Percentiles rank a stretch among this genome's conserved stretches.
Evolutionary conservation across 1,284 basidiomycete species (phyloP).

Genomic region (Sporisorium reilianum): DNA sequence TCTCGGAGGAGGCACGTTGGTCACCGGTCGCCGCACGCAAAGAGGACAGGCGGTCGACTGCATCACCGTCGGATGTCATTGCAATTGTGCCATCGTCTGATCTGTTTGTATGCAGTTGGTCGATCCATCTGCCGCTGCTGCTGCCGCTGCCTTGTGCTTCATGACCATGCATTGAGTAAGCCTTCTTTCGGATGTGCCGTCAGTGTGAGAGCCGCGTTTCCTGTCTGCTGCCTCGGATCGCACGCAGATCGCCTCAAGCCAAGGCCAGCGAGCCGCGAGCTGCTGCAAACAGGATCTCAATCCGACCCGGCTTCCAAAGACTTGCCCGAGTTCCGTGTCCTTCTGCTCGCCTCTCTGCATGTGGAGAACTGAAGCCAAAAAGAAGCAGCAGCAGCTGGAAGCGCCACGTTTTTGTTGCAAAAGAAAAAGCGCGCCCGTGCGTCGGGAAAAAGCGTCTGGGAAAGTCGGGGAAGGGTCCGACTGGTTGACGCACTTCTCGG

Average conservation of each 20-base stretch:
- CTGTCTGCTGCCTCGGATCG: neutral
- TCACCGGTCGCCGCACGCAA: no score
- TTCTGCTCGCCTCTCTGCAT: neutral
- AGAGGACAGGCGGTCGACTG: neutral
- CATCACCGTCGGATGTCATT: neutral
- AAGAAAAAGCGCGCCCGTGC: conserved; percentile 9
- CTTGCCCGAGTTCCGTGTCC: neutral
- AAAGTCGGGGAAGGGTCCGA: conserved; percentile 3
- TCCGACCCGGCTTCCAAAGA: neutral
- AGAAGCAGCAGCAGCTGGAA: neutral
- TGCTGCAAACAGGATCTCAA: neutral
- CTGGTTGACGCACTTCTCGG: no score
- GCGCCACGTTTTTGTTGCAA: neutral
- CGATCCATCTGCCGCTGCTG: neutral
- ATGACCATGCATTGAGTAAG: neutral
- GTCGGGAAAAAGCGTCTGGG: conserved; percentile 13
- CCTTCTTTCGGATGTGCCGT: neutral
- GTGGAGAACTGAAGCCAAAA: neutral
- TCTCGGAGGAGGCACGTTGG: no score
- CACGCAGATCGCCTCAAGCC: neutral
- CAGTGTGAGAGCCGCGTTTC: neutral
- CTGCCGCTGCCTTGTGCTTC: neutral
- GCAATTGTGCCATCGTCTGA: neutral
- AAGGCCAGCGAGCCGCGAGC: neutral
- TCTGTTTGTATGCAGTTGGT: no score